Base-by-base conservation (phyloP, 176 grass and related monocot genomes). In the Eragrostis curvula region DNA sequence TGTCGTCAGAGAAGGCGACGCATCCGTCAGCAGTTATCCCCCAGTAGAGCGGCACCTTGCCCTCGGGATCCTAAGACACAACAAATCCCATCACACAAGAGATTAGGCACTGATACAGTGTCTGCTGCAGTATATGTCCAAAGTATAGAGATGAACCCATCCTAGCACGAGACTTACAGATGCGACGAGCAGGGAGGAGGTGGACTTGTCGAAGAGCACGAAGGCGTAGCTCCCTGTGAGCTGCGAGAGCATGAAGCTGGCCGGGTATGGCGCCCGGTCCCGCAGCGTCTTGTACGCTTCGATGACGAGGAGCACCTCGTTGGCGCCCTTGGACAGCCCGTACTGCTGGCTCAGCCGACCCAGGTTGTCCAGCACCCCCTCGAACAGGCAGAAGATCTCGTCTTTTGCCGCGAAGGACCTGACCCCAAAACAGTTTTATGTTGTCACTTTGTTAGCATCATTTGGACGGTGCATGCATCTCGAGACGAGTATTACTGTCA, bases 341-440 rank as follows among this genome's bases (percentile, higher is more conserved):
- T 99, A 96, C 81, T 99, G 96, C 87, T 95, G 90, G 79, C 77
- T 86, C 28, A 96, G 68, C 8, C 83, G 74, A 0, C 91, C 96
- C 21, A 99, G 63, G 69, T 96, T 99, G 27, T 91, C 93, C 36
- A 99, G 79, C 36, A 93, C 80, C 6, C 96, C 96, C 83, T 96
- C 79, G 45, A 99, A 99, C 71, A 99, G 39, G 89, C 96, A 99
- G 85, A 96, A 99, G 62, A 99, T 88, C 66, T 96, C 93, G 27
- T 99, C 93, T 36, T 96, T 96, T 0, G 87, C 89, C 6, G 96
- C 96, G 62, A 99, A 99, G 50, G 88, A 84, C 87, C 96, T 99
- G 85, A 28, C 68, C n/a, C 2, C 32, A 36, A 27, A 41, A 46
- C 39, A 60, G 28, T 1, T 75, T 43, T 0, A 5, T 42, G 1